Conservation (phyloP, 805 yeast genomes). For the Lipomyces yamadae region DNA sequence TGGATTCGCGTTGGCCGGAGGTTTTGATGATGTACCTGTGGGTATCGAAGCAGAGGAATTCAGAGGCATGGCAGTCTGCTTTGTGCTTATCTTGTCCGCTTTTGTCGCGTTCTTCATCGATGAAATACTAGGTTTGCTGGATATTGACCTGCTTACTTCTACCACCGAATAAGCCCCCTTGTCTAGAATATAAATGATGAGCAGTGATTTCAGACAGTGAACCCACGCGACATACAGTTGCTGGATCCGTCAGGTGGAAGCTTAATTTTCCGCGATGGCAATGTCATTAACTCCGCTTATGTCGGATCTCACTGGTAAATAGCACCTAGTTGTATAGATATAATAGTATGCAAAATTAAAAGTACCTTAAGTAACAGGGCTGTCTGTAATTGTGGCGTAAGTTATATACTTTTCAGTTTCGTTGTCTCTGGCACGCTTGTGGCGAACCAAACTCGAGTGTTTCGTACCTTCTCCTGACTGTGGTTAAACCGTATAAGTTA, state of each 20-base stretch:
- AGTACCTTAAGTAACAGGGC: neutral
- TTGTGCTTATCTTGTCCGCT: neutral
- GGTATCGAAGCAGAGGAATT: neutral
- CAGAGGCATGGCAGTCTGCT: neutral
- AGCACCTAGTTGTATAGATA: neutral
- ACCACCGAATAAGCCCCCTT: conserved; percentile 14
- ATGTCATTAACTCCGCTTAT: conserved; percentile 11
- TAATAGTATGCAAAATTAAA: neutral
- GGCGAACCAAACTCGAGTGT: no score
- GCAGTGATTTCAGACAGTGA: neutral
- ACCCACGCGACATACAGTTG: neutral
- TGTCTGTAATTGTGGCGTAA: neutral
- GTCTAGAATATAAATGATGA: neutral
- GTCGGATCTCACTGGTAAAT: neutral
- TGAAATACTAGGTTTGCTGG: conserved; percentile 3
- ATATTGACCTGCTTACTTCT: conserved; percentile 12
- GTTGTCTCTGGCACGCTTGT: no score
- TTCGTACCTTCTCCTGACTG: no score
- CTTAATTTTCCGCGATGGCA: conserved; percentile 19
- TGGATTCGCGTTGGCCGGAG: conserved; percentile 8
- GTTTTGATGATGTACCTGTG: conserved; percentile 1
- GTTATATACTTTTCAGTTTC: no score
- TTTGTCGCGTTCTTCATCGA: neutral
- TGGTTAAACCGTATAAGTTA: no score
- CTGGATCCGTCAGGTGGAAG: neutral